Evolutionary conservation across 1,284 basidiomycete species (phyloP).

Genomic region (Irpex sp.): DNA sequence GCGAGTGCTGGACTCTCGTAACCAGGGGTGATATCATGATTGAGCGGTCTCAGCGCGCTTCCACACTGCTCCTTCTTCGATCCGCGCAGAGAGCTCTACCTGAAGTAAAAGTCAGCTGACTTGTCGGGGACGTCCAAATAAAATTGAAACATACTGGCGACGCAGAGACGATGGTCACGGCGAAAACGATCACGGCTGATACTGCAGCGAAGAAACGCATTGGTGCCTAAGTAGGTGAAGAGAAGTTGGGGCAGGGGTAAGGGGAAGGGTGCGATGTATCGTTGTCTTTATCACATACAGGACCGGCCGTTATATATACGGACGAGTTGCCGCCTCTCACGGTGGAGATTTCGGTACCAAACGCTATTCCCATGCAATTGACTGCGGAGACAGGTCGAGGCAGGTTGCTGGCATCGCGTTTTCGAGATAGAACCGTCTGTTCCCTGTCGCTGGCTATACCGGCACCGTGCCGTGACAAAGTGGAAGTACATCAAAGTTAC

Average conservation of each 20-base stretch:
- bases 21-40: not conserved
- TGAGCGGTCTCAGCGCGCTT: not conserved
- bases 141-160: not conserved
- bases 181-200: not conserved
- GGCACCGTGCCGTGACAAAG: not conserved
- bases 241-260: not conserved
- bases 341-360: not conserved
- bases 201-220: not conserved
- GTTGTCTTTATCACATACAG: not conserved
- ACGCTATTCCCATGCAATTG: not conserved
- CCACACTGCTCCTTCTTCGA: not conserved
- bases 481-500: not conserved
- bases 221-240: not conserved
- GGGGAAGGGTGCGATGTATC: not conserved
- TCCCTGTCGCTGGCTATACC: not conserved
- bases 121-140: not conserved
- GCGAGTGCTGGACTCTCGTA: not conserved
- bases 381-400: not conserved
- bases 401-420: not conserved
- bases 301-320: not conserved
- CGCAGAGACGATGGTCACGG: not conserved
- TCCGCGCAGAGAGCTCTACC: not conserved
- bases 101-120: not conserved
- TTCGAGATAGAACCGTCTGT: not conserved
- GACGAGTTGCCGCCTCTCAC: not conserved